These are phyloP conservation scores for Sporothrix euskadiensis DNA, from an alignment of 2,329 filamentous ascomycete species.

Conservation along the genomic window DNA sequence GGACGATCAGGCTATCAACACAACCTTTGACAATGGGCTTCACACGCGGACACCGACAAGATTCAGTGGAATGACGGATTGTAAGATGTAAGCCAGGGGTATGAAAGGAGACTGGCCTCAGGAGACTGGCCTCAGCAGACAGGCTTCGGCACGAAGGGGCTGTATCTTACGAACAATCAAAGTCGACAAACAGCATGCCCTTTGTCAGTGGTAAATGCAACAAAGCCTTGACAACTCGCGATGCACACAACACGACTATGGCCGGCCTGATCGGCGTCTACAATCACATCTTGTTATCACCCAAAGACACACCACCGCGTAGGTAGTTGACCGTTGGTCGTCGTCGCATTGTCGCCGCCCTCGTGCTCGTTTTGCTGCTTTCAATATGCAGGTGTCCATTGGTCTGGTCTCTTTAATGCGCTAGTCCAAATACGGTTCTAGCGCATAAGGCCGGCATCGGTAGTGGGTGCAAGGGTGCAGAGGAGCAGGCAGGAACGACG, in stretches of 20 bases:
- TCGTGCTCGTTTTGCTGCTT: not conserved
- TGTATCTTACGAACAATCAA: not conserved
- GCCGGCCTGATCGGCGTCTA: not conserved
- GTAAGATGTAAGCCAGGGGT: not conserved
- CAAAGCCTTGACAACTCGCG: not conserved
- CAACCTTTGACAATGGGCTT: not conserved
- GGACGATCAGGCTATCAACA: slow-evolving; percentile 9
- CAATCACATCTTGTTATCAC: not conserved
- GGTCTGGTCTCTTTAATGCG: not conserved
- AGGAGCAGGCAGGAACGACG: slow-evolving; percentile 16
- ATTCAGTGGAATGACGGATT: not conserved
- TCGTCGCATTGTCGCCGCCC: not conserved
- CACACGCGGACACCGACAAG: not conserved
- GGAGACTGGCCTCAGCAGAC: not conserved
- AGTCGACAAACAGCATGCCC: not conserved
- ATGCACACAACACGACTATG: not conserved
- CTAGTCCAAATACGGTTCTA: not conserved
- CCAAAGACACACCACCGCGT: not conserved
- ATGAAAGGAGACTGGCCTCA: not conserved
- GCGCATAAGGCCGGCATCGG: not conserved
- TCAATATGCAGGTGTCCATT: not conserved
- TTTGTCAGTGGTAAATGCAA: not conserved
- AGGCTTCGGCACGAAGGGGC: not conserved
- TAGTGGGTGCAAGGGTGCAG: slow-evolving; percentile 20
- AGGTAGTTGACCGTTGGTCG: not conserved